Base-by-base conservation (phyloP, 2,329 filamentous ascomycete species). In the Hymenoscyphus salicellus region DNA sequence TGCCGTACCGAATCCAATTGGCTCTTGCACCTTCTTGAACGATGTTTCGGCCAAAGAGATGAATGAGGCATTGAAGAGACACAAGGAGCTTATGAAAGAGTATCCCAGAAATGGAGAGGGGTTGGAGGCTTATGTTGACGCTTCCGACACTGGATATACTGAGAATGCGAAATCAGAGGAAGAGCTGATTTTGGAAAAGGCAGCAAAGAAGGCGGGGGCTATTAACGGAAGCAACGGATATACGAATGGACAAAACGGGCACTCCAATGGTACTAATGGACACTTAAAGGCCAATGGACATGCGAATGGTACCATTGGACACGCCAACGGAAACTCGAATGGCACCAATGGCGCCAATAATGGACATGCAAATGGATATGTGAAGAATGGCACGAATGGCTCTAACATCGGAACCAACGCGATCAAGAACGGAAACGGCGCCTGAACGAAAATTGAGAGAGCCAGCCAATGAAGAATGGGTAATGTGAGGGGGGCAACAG, bases 61-160 rank as follows among this genome's bases (percentile, higher is more conserved):
- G 80, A 82, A 83, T 65, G 76, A 76, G 4, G 87, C 86, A 1
- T 78, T 91, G 16, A 78, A 79, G 57, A 79, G 79, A 73, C 89
- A 91, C 78, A 91, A 91, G 79, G 76, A 83, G 61, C 68, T 88
- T 7, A 85, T 87, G 79, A 84, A 85, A 74, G 77, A 79, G 23
- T 90, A 86, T 70, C 86, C 88, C 3, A 82, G 89, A 2, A 75
- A 84, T 38, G 89, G 89, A 26, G 85, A 82, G 55, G 89, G 89
- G 30, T 66, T 91, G 0, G 89, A 91, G 68, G 87, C 88, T 0
- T 90, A 84, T 65, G 89, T 91, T 7, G 89, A 91, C 72, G 79
- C 84, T 1, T 87, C 84, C 64, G 89, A 91, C 70, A 91, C 87
- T 57, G 89, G 89, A 0, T 83, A 84, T 65, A 73, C 72, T 5